phyloP scores from a whole-genome alignment of 2,329 filamentous ascomycete genomes.

The Fusarium poae region DNA sequence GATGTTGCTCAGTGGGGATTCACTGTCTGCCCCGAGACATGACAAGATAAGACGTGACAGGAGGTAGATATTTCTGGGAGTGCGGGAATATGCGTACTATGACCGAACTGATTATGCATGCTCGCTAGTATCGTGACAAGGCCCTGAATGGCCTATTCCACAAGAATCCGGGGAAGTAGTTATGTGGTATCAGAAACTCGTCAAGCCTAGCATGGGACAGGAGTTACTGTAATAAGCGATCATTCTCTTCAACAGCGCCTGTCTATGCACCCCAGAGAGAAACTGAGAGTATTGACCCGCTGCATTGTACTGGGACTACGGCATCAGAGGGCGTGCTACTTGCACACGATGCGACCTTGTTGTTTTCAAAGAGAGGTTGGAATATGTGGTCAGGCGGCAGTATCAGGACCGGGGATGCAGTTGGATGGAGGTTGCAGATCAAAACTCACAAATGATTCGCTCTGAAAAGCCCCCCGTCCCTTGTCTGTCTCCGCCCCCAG shows the following conservation, averaged over 20 bases:
- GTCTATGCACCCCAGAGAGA: slow-evolving; percentile 32
- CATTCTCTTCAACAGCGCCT: slow-evolving; percentile 8
- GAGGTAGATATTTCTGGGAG: slow-evolving; percentile 9
- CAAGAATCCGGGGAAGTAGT: slow-evolving; percentile 30
- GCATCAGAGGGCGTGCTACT: slow-evolving; percentile 12
- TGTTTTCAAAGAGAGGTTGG: slow-evolving; percentile 42
- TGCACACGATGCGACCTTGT: slow-evolving; percentile 33
- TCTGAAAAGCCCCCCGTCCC: slow-evolving; percentile 3
- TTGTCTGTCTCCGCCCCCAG: slow-evolving; percentile 30
- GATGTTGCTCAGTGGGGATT: slow-evolving; percentile 9
- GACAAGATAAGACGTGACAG: slow-evolving; percentile 13
- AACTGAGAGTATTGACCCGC: slow-evolving; percentile 14
- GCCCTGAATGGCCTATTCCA: slow-evolving; percentile 14
- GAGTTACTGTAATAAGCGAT: slow-evolving; percentile 11
- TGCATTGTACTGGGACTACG: slow-evolving; percentile 1
- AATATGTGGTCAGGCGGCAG: slow-evolving; percentile 48
- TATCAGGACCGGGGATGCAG: slow-evolving; percentile 34
- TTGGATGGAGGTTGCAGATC: slow-evolving; percentile 42
- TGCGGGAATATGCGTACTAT: neutral
- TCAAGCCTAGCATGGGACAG: slow-evolving; percentile 20
- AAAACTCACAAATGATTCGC: slow-evolving; percentile 41
- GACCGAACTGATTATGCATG: slow-evolving; percentile 3
- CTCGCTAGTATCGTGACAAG: slow-evolving; percentile 9
- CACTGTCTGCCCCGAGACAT: slow-evolving; percentile 12
- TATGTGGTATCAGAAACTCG: slow-evolving; percentile 14